These are phyloP conservation scores for Colletotrichum sp. DNA, from an alignment of 2,329 filamentous ascomycete species.

Conservation along the genomic window DNA sequence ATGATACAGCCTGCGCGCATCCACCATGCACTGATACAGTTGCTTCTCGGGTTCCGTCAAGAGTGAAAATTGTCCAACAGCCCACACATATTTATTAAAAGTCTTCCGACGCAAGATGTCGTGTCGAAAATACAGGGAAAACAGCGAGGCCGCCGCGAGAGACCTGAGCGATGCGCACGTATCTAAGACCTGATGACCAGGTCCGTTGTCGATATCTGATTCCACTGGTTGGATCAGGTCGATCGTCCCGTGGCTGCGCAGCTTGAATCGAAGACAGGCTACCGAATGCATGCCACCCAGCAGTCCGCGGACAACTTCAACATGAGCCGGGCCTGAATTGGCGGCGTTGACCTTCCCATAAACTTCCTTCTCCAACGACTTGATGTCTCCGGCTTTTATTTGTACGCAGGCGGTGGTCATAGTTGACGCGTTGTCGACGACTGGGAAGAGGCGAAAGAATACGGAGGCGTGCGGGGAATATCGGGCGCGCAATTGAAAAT, in stretches of 20 bases:
- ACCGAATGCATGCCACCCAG: not conserved
- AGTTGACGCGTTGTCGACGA: not conserved
- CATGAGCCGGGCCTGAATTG: not conserved
- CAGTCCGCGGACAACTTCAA: not conserved
- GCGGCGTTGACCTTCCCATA: not conserved
- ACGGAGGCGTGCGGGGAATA: not conserved
- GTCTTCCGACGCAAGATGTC: not conserved
- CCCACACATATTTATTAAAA: not conserved
- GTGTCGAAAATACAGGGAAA: slow-evolving; percentile 3
- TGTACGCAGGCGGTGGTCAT: not conserved
- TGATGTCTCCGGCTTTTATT: not conserved
- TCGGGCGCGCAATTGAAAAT: not conserved
- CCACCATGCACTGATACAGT: not conserved
- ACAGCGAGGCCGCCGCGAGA: not conserved
- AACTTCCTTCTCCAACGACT: not conserved
- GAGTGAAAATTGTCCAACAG: not conserved
- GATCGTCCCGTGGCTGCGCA: not conserved
- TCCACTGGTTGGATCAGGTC: not conserved
- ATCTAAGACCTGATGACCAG: not conserved
- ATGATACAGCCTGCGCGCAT: not conserved
- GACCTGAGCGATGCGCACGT: not conserved
- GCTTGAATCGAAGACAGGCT: not conserved
- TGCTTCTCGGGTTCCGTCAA: not conserved
- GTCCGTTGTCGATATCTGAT: not conserved
- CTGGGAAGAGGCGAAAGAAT: not conserved